phyloP scores from a whole-genome alignment of 768 basidiomycete genomes.

The Podaxis mareebaensis region DNA sequence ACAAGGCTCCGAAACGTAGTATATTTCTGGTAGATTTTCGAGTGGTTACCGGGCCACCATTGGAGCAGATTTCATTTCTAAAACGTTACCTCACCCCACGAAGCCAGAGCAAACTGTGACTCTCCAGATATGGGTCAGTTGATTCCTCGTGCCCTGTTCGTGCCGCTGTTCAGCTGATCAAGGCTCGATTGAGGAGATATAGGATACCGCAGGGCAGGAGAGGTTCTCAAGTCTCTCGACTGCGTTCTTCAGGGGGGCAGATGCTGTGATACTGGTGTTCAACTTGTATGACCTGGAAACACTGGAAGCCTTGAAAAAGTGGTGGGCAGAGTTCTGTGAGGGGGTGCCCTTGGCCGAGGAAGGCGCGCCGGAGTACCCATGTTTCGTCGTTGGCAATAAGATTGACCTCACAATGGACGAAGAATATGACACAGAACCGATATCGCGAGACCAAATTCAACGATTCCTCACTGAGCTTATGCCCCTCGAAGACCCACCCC shows the following conservation, averaged over 20 bases:
- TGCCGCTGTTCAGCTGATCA: not conserved
- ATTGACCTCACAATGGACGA: slow-evolving; percentile 48
- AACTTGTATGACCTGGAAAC: slow-evolving; percentile 71
- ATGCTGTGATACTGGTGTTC: slow-evolving; percentile 80
- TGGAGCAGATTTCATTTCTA: slow-evolving; percentile 86
- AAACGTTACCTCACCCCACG: slow-evolving; percentile 63
- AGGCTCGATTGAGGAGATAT: slow-evolving; percentile 10
- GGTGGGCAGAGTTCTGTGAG: slow-evolving; percentile 79
- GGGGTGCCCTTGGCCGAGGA: slow-evolving; percentile 67
- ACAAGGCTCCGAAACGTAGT: slow-evolving; percentile 40
- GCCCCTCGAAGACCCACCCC: slow-evolving; percentile 32
- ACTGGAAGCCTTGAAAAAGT: slow-evolving; percentile 58
- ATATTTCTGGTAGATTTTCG: slow-evolving; percentile 75
- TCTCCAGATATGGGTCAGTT: slow-evolving; percentile 60
- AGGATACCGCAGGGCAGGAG: slow-evolving; percentile 90
- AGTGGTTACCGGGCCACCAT: slow-evolving; percentile 83
- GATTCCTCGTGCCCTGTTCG: slow-evolving; percentile 9
- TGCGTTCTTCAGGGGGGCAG: slow-evolving; percentile 85
- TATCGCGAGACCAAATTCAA: slow-evolving; percentile 45
- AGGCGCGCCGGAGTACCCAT: slow-evolving; percentile 64
- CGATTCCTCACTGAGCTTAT: slow-evolving; percentile 60
- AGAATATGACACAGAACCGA: slow-evolving; percentile 21
- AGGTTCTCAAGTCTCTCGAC: slow-evolving; percentile 80
- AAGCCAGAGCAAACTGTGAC: slow-evolving; percentile 56
- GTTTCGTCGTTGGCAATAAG: slow-evolving; percentile 81